Evolutionary conservation across 179 eudicot genomes (phyloP).

Genomic region (Beta macrorhiza): DNA sequence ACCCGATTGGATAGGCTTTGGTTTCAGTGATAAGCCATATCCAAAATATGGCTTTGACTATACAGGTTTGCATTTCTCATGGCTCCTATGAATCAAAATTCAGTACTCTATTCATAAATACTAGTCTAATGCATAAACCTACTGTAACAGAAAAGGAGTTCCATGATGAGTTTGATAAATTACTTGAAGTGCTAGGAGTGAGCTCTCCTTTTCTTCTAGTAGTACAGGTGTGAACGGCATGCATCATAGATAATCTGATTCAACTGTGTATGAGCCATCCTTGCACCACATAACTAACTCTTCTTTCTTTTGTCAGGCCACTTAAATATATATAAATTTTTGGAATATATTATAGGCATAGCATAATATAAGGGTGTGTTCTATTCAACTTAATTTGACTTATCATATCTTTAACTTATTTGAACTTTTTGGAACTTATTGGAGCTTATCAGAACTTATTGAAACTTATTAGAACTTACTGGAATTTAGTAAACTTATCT

Average conservation of each 20-base stretch:
- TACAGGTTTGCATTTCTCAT: constrained; percentile 54
- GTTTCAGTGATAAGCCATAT: constrained; percentile 97
- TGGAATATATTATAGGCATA: too few species aligned
- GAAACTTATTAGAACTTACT: too few species aligned
- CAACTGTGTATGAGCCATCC: constrained; percentile 6
- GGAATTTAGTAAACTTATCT: too few species aligned
- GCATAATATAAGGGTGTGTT: too few species aligned
- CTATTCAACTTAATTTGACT: too few species aligned
- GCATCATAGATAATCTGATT: constrained; percentile 8
- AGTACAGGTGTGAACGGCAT: constrained; percentile 63
- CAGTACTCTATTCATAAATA: neutral
- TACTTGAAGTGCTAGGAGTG: constrained; percentile 68
- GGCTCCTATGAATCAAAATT: neutral
- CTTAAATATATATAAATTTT: too few species aligned
- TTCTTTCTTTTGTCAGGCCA: neutral
- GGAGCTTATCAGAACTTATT: neutral
- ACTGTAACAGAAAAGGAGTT: constrained; percentile 81
- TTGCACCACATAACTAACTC: constrained; percentile 5
- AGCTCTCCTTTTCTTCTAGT: constrained; percentile 72
- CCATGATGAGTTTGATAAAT: constrained; percentile 76
- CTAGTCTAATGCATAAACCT: constrained; percentile 25
- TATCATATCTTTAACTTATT: too few species aligned
- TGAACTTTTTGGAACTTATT: neutral
- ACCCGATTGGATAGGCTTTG: constrained; percentile 99
- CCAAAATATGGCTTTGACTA: constrained; percentile 92